Percentiles rank a stretch among this genome's conserved stretches.
These are phyloP conservation scores for Penicillium malachiteum DNA, from an alignment of 495 filamentous ascomycete genomes.

Conservation along the genomic window DNA sequence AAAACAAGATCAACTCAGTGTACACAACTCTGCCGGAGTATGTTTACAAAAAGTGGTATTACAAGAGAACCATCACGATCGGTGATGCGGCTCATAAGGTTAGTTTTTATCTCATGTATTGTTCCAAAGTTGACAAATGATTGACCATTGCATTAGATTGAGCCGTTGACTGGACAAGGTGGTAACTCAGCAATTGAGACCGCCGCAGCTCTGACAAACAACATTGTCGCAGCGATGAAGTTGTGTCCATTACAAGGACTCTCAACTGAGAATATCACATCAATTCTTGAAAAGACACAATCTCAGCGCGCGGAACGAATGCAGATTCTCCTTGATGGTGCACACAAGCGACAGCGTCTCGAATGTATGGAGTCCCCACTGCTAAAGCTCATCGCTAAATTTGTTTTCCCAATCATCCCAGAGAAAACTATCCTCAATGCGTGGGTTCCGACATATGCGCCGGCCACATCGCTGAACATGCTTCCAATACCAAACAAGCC, in stretches of 20 bases:
- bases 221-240: conserved; percentile 11
- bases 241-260: background rate
- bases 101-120: background rate
- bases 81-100: conserved; percentile 32
- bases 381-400: conserved; percentile 10
- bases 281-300: background rate
- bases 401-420: conserved; percentile 6
- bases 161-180: conserved; percentile 25
- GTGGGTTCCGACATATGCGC: background rate
- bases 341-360: conserved; percentile 17
- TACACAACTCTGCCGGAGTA: conserved; percentile 22
- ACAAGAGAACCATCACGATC: conserved; percentile 21
- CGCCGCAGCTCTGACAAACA: conserved; percentile 36
- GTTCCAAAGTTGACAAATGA: too few species aligned
- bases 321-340: conserved; percentile 8
- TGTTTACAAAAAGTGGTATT: conserved; percentile 26
- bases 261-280: background rate
- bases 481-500: background rate
- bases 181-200: conserved; percentile 43
- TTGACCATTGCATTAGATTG: conserved; percentile 8
- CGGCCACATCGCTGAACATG: background rate
- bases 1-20: conserved; percentile 8
- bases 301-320: conserved; percentile 3
- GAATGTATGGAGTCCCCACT: conserved; percentile 19
- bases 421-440: background rate